Evolutionary conservation across 768 basidiomycete species (phyloP).

Genomic region (Leccinum ochraceum): DNA sequence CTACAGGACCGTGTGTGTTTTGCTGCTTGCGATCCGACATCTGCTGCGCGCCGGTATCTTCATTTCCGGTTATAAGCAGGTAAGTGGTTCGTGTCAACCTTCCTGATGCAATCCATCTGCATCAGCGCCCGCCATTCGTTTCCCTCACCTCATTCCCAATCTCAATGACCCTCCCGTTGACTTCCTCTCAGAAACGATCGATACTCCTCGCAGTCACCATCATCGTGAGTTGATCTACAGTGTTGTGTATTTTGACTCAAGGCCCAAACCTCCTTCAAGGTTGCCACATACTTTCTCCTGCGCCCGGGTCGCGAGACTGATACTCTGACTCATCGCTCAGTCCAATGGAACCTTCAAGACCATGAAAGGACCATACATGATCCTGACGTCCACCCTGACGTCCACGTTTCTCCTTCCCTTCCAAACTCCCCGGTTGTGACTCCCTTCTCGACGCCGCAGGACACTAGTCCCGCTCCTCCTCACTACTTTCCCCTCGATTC

Average conservation of each 20-base stretch:
- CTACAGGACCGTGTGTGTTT: neutral
- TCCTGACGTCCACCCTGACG: neutral
- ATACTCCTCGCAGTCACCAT: slow-evolving; percentile 28
- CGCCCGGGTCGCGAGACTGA: slow-evolving; percentile 2
- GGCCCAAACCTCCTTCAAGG: slow-evolving; percentile 8
- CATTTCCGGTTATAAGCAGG: slow-evolving; percentile 2
- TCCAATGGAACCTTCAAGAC: slow-evolving; percentile 4
- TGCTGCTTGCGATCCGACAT: neutral
- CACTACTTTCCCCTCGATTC: slow-evolving; percentile 7
- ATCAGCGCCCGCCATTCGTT: neutral
- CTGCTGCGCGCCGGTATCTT: neutral
- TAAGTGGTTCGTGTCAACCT: neutral
- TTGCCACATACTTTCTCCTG: slow-evolving; percentile 25
- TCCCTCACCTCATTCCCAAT: neutral
- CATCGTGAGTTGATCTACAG: slow-evolving; percentile 20
- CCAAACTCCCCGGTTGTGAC: neutral
- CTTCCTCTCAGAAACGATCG: slow-evolving; percentile 32
- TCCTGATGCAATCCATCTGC: neutral
- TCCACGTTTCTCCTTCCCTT: neutral
- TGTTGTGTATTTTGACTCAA: neutral
- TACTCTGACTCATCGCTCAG: slow-evolving; percentile 5
- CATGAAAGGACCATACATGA: neutral
- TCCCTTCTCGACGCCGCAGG: neutral
- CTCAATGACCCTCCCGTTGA: slow-evolving; percentile 28
- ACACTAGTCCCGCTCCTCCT: slow-evolving; percentile 1